phyloP scores from a whole-genome alignment of 2,329 filamentous ascomycete genomes.

The Fusarium graminum region DNA sequence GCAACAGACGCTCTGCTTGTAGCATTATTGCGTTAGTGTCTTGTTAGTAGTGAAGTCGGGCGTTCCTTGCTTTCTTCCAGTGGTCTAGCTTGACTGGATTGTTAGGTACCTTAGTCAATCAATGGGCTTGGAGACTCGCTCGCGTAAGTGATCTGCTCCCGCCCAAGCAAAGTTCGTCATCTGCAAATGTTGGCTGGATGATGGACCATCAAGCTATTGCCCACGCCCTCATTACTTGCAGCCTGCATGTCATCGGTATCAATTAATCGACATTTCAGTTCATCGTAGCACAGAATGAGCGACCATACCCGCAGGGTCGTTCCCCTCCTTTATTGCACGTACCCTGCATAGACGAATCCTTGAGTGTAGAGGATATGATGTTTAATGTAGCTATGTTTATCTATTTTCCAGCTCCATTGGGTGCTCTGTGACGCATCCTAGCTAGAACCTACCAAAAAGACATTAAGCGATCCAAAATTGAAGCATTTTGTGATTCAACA shows the following conservation, averaged over 20 bases:
- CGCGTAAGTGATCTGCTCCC: background rate
- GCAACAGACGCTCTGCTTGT: background rate
- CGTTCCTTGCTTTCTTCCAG: constrained; percentile 1
- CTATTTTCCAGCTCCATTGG: constrained; percentile 6
- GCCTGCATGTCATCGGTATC: constrained; percentile 21
- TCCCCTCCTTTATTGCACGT: constrained; percentile 12
- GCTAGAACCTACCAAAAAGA: constrained; percentile 9
- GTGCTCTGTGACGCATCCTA: constrained; percentile 15
- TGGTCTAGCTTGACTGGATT: background rate
- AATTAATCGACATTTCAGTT: constrained; percentile 3
- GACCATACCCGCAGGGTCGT: background rate
- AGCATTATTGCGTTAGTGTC: constrained; percentile 1
- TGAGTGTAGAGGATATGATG: constrained; percentile 11
- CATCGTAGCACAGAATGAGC: constrained; percentile 1
- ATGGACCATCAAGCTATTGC: constrained; percentile 6
- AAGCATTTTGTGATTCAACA: constrained; percentile 5
- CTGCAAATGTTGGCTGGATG: constrained; percentile 20
- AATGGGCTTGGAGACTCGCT: too few species aligned
- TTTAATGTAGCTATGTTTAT: constrained; percentile 14
- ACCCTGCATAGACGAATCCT: constrained; percentile 13
- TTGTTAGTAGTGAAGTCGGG: constrained; percentile 14
- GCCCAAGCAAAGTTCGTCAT: constrained; percentile 15
- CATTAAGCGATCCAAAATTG: constrained; percentile 3
- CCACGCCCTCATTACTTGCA: constrained; percentile 25
- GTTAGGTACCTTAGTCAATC: background rate